Base-by-base conservation (phyloP, 2,329 filamentous ascomycete species). In the Fusarium haematococcum region DNA sequence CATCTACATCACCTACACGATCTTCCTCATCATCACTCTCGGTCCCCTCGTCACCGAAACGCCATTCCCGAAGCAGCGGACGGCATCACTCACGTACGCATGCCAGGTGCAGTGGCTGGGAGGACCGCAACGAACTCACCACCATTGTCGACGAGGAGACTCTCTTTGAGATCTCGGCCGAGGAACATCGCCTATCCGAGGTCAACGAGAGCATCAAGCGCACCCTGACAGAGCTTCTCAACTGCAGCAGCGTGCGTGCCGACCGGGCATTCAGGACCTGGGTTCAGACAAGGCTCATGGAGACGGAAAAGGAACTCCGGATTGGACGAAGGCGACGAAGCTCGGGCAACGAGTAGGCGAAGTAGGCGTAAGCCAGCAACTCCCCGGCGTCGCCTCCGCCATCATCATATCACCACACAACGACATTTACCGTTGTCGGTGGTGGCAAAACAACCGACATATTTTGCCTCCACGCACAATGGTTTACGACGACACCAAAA, bases 151-250 rank as follows among this genome's bases (percentile, higher is more conserved):
- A 89, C 76, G 86, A 87, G 76, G 82, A 85, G 63, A 85, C 85
- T 8, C 78, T 88, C 25, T 83, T 83, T 69, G 86, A 87, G 76
- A 85, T 90, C 72, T 87, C 85, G 1, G 82, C 83, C 20, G 87
- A 88, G 77, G 88, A 90, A 78, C 85, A 87, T 73, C 87, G 85
- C 69, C 84, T 91, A 13, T 88, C 84, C 60, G 84, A 87, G 70
- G 86, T 91, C 80, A 90, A 90, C 80, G 89, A 91, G 80, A 86
- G 87, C 75, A 89, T 91, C 83, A 91, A 91, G 83, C 86, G 88
- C 35, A 87, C 88, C 3, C 79, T 91, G 75, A 91, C 89, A 7
- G 89, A 91, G 79, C 85, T 91, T 16, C 86, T 91, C 76, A 91
- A 91, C 81, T 91, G 88, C 80, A 86, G 88, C 27, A 82, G 85